Evolutionary conservation across 1,139 yeast species (phyloP).

Genomic region (Pichia sp.): DNA sequence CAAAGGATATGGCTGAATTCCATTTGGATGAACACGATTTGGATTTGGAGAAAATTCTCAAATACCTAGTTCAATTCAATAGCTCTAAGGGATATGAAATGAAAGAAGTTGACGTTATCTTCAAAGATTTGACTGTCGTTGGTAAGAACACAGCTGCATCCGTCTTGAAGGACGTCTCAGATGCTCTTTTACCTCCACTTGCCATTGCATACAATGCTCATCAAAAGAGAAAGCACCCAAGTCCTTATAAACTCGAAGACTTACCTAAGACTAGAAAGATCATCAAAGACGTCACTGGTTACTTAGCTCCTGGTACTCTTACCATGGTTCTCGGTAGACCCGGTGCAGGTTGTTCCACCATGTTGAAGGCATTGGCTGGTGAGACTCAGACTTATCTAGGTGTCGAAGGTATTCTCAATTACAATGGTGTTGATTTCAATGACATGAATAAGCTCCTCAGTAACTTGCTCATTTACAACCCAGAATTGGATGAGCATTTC

Average conservation of each 20-base stretch:
- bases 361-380: conserved; percentile 33
- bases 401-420: conserved; percentile 29
- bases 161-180: conserved; percentile 42
- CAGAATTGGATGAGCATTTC: conserved; percentile 39
- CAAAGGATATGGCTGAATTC: conserved; percentile 20
- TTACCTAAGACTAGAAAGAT: conserved; percentile 31
- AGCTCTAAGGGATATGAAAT: conserved; percentile 38
- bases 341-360: conserved; percentile 48
- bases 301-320: conserved; percentile 45
- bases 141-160: conserved; percentile 45
- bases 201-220: conserved; percentile 15
- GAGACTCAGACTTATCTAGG: conserved; percentile 24
- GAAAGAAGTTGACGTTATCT: conserved; percentile 40
- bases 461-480: conserved; percentile 36
- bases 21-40: conserved; percentile 22
- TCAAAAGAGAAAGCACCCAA: conserved; percentile 3
- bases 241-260: conserved; percentile 14
- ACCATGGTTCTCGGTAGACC: conserved; percentile 49
- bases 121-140: conserved; percentile 37
- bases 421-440: conserved; percentile 49
- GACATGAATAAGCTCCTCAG: conserved; percentile 47
- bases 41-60: conserved; percentile 29
- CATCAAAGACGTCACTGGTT: conserved; percentile 35
- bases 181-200: conserved; percentile 28
- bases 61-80: conserved; percentile 25